Percentiles rank a stretch among this genome's conserved stretches.
Evolutionary conservation across 2,329 filamentous ascomycete species (phyloP).

Genomic region (Paracoccidioides lutzii): DNA sequence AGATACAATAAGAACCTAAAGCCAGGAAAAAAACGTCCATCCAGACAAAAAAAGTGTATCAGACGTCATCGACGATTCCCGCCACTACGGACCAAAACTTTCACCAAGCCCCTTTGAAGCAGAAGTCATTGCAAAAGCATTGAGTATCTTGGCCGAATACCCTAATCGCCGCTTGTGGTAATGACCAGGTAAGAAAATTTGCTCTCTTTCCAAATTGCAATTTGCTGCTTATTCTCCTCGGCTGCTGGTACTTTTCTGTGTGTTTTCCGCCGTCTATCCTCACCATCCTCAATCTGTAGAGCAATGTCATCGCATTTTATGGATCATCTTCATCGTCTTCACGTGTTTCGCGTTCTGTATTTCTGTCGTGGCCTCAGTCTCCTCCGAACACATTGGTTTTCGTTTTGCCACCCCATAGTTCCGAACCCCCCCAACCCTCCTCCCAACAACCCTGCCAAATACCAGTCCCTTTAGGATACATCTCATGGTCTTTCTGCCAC

Average conservation of each 20-base stretch:
- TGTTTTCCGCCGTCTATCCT: no score
- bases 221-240: neutral
- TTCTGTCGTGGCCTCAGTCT: no score
- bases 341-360: no score
- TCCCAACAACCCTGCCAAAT: neutral
- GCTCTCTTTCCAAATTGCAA: neutral
- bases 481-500: neutral
- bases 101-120: neutral
- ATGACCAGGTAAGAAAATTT: neutral
- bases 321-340: no score
- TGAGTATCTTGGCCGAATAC: neutral
- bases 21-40: neutral
- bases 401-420: no score
- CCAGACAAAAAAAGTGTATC: slow-evolving; percentile 1
- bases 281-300: no score
- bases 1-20: slow-evolving; percentile 11
- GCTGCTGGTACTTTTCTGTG: neutral
- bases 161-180: slow-evolving; percentile 1
- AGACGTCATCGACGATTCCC: slow-evolving; percentile 10
- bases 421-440: no score
- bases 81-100: slow-evolving; percentile 3
- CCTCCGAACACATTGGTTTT: no score
- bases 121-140: neutral
- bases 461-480: neutral
- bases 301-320: no score